Conservation (phyloP, 805 yeast species). For the Cyberlindnera subsufficiens region DNA sequence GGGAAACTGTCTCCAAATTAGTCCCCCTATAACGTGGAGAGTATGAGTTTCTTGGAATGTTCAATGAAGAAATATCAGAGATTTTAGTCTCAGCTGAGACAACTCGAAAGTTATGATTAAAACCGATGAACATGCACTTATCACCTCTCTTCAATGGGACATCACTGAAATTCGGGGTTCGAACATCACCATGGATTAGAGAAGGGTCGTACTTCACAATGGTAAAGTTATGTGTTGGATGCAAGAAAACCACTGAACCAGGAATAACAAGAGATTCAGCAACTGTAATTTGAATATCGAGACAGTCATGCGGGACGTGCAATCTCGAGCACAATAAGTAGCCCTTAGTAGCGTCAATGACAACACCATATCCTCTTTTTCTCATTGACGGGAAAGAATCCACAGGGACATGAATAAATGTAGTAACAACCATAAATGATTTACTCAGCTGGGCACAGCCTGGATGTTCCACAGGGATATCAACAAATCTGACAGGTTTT, state of each 20-base stretch:
- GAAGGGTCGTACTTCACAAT: constrained; percentile 77
- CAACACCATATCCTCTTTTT: constrained; percentile 67
- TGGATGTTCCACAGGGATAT: constrained; percentile 53
- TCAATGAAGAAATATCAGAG: constrained; percentile 68
- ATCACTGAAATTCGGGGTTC: constrained; percentile 56
- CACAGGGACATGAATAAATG: constrained; percentile 60
- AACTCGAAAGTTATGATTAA: constrained; percentile 61
- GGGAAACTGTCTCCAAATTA: constrained; percentile 68
- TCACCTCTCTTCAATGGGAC: constrained; percentile 68
- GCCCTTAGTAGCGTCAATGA: constrained; percentile 76
- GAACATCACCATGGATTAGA: constrained; percentile 63
- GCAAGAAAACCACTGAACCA: constrained; percentile 74
- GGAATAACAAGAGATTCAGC: constrained; percentile 84
- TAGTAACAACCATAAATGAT: constrained; percentile 67
- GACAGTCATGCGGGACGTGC: constrained; percentile 72
- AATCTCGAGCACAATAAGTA: constrained; percentile 73
- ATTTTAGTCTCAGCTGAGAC: constrained; percentile 72
- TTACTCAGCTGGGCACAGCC: constrained; percentile 51
- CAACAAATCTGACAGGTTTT: constrained; percentile 63
- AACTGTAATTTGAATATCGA: constrained; percentile 67
- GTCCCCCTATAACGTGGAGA: constrained; percentile 84
- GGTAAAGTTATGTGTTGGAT: constrained; percentile 84
- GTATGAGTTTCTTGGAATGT: constrained; percentile 60
- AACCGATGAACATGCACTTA: constrained; percentile 73
- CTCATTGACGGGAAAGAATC: constrained; percentile 68